Conservation (phyloP, 148 eudicot species). For the Rhododendron simsii region DNA sequence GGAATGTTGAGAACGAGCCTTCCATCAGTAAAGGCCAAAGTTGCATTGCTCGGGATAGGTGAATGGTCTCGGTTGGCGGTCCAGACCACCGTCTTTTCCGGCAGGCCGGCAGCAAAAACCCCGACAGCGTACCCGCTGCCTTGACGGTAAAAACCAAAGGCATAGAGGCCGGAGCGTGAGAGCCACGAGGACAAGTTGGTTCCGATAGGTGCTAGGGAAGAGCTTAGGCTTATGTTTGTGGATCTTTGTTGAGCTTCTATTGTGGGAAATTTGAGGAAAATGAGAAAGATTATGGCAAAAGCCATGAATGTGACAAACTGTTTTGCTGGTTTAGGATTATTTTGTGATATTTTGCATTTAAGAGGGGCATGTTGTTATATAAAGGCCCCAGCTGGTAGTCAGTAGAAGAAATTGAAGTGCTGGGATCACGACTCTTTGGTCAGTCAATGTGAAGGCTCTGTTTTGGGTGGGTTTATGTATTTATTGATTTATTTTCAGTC, state of each 20-base stretch:
- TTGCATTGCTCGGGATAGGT: not conserved
- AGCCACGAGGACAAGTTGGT: not conserved
- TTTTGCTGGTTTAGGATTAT: not conserved
- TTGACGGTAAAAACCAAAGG: constrained; percentile 24
- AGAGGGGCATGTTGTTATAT: not conserved
- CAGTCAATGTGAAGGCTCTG: not conserved
- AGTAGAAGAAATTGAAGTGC: not conserved
- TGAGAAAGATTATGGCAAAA: not conserved
- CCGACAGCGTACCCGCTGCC: constrained; percentile 11
- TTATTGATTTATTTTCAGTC: too few species aligned
- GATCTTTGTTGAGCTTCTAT: not conserved
- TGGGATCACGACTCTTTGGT: not conserved
- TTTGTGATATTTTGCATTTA: not conserved
- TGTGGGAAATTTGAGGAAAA: not conserved
- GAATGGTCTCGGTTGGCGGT: constrained; percentile 10
- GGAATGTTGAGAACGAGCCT: not conserved
- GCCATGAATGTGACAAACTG: not conserved
- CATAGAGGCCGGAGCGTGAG: constrained; percentile 11
- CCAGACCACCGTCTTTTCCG: constrained; percentile 21
- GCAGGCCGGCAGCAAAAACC: not conserved
- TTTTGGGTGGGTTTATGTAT: too few species aligned
- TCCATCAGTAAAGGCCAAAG: not conserved
- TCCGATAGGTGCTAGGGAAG: not conserved
- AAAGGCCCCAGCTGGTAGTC: not conserved
- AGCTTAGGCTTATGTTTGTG: constrained; percentile 3